Percentiles rank a stretch among this genome's conserved stretches.
phyloP scores from a whole-genome alignment of 345 rosid species.

The Brassica cretica region DNA sequence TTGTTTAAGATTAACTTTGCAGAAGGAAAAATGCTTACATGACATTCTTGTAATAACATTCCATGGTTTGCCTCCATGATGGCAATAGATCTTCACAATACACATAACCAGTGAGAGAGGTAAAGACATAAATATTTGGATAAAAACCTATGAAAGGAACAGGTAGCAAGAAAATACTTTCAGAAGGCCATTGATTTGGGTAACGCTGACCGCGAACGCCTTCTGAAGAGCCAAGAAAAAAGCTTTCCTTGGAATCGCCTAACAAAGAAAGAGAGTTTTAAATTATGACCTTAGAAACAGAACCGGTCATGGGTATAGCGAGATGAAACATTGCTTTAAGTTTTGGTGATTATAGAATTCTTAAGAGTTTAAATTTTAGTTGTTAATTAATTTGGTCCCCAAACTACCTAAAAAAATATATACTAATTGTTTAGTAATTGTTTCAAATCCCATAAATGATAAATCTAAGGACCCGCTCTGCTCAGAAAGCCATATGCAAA shows the following conservation, averaged over 20 bases:
- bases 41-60: constrained; percentile 50
- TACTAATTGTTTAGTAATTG: no score
- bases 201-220: constrained; percentile 37
- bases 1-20: background rate
- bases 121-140: background rate
- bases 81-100: constrained; percentile 59
- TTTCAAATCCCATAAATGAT: no score
- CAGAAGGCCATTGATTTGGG: constrained; percentile 76
- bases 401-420: no score
- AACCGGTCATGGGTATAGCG: no score
- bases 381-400: no score
- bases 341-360: no score
- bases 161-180: constrained; percentile 45
- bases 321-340: no score
- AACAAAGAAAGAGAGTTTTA: background rate
- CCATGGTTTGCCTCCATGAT: constrained; percentile 73
- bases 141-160: background rate
- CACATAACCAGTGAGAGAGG: constrained; percentile 20
- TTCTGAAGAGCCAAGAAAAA: constrained; percentile 62
- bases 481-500: no score
- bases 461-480: no score
- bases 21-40: constrained; percentile 44
- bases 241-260: constrained; percentile 87
- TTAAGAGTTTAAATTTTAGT: no score
- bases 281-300: no score